phyloP scores from a whole-genome alignment of 257 asterid genomes.

The Ocimum tenuiflorum region DNA sequence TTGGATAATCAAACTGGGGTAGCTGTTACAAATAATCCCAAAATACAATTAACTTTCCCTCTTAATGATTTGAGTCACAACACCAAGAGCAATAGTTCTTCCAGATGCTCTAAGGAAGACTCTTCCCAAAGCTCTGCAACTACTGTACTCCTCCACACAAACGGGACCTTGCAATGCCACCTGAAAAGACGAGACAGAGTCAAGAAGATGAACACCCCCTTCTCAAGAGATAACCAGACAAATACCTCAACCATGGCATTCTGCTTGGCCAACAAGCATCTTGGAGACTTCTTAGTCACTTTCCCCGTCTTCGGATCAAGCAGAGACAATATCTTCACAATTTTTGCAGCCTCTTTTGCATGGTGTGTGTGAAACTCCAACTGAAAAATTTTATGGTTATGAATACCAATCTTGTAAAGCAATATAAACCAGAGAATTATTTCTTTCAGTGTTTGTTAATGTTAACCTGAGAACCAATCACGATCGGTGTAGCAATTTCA shows the following conservation, averaged over 20 bases:
- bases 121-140: constrained; percentile 69
- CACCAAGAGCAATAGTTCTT: constrained; percentile 78
- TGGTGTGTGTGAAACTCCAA: constrained; percentile 86
- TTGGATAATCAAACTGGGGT: background rate
- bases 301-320: constrained; percentile 88
- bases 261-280: constrained; percentile 76
- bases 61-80: constrained; percentile 49
- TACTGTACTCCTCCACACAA: constrained; percentile 69
- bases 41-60: constrained; percentile 18
- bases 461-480: constrained; percentile 85
- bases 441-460: background rate
- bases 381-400: constrained; percentile 31
- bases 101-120: constrained; percentile 80
- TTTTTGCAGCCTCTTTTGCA: constrained; percentile 71
- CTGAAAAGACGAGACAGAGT: constrained; percentile 24
- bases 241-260: constrained; percentile 79
- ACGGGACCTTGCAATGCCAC: constrained; percentile 59
- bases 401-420: background rate
- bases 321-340: constrained; percentile 56
- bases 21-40: background rate
- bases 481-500: constrained; percentile 55
- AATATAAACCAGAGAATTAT: background rate
- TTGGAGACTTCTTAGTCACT: constrained; percentile 67
- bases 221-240: background rate
- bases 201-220: background rate